Evolutionary conservation across 805 yeast genomes (phyloP).

Genomic region (Saccharomycopsis sp.): DNA sequence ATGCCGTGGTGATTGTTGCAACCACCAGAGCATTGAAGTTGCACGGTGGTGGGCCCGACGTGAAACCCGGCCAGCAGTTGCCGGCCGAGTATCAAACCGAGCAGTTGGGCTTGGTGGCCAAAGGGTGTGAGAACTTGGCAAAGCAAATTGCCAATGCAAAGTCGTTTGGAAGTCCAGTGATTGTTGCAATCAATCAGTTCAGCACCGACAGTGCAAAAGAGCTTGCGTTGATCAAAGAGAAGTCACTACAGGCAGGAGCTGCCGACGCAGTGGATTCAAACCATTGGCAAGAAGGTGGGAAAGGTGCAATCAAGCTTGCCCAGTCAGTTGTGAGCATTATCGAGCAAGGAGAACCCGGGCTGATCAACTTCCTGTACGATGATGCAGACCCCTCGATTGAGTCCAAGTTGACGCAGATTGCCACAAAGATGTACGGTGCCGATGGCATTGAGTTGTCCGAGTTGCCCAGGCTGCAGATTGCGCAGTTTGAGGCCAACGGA

Average conservation of each 20-base stretch:
- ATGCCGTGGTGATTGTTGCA: conserved; percentile 88
- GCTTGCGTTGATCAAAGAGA: conserved; percentile 67
- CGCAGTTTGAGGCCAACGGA: conserved; percentile 76
- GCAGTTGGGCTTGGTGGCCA: conserved; percentile 64
- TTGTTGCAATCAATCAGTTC: conserved; percentile 88
- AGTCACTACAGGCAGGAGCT: conserved; percentile 88
- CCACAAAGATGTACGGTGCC: conserved; percentile 90
- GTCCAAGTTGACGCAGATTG: conserved; percentile 70
- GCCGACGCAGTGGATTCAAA: conserved; percentile 79
- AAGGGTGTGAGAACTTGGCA: conserved; percentile 80
- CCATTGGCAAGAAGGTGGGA: conserved; percentile 96
- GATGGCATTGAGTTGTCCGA: conserved; percentile 72
- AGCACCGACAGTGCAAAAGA: conserved; percentile 75
- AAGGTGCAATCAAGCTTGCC: conserved; percentile 80
- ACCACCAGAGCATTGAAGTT: conserved; percentile 94
- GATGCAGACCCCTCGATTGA: conserved; percentile 60
- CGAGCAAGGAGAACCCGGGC: conserved; percentile 28
- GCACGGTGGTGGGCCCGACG: conserved; percentile 97
- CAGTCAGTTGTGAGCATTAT: conserved; percentile 72
- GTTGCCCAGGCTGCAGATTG: conserved; percentile 72
- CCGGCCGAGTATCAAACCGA: conserved; percentile 77
- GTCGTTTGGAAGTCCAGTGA: conserved; percentile 82
- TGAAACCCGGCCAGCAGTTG: conserved; percentile 83
- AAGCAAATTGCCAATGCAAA: conserved; percentile 85
- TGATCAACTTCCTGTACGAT: conserved; percentile 60